phyloP scores from a whole-genome alignment of 495 filamentous ascomycete species.

The Cercophora scortea region DNA sequence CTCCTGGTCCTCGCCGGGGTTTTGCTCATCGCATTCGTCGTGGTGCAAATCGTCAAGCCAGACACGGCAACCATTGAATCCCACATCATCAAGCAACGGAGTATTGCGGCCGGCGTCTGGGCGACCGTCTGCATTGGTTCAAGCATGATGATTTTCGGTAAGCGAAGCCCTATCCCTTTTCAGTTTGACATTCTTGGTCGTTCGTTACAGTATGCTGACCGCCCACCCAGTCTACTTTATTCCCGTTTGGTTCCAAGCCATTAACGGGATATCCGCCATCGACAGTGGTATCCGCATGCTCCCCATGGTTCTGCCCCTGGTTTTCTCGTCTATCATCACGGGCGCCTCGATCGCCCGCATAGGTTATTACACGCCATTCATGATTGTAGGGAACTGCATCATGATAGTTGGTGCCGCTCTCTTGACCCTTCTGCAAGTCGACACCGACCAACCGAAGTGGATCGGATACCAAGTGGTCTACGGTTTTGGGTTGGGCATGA shows the following conservation, averaged over 20 bases:
- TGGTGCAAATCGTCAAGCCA: constrained; percentile 41
- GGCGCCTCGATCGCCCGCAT: constrained; percentile 32
- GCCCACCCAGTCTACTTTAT: constrained; percentile 38
- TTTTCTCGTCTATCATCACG: constrained; percentile 22
- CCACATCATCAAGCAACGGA: constrained; percentile 59
- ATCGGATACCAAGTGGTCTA: constrained; percentile 56
- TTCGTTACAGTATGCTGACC: background rate
- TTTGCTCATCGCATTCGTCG: constrained; percentile 36
- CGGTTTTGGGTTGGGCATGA: constrained; percentile 34
- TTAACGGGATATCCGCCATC: constrained; percentile 39
- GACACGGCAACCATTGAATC: constrained; percentile 64
- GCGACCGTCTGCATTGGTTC: constrained; percentile 26
- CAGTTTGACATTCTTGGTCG: background rate
- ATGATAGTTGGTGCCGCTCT: constrained; percentile 56
- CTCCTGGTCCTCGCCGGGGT: constrained; percentile 36
- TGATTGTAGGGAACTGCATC: constrained; percentile 48
- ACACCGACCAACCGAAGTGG: constrained; percentile 30
- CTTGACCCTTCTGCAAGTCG: constrained; percentile 45
- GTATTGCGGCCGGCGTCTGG: constrained; percentile 40
- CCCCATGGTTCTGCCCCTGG: constrained; percentile 31
- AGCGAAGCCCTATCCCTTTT: constrained; percentile 40
- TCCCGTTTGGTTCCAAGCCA: constrained; percentile 60
- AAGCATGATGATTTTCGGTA: constrained; percentile 36
- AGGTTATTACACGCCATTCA: constrained; percentile 63
- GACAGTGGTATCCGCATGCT: constrained; percentile 42